These are phyloP conservation scores for Pueraria montana DNA, from an alignment of 306 rosid genomes.

Conservation along the genomic window DNA sequence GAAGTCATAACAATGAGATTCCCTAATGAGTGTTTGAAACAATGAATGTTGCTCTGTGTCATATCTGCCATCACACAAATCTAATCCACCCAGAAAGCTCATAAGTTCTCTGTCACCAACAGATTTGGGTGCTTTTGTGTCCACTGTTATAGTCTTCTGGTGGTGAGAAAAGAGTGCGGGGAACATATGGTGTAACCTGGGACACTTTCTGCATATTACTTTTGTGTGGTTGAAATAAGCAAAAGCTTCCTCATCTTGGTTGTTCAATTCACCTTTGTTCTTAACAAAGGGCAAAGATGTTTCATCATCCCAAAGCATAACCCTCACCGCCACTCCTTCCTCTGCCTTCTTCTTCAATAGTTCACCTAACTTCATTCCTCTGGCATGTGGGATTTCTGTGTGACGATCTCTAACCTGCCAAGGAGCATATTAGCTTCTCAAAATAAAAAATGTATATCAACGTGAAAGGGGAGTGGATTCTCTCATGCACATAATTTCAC, in stretches of 20 bases:
- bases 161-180: conserved; percentile 90
- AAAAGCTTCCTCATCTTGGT: conserved; percentile 81
- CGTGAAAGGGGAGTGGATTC: neutral
- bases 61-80: conserved; percentile 85
- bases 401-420: conserved; percentile 84
- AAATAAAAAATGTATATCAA: neutral
- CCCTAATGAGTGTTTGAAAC: conserved; percentile 74
- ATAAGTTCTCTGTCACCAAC: conserved; percentile 66
- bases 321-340: conserved; percentile 90
- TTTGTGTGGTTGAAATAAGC: conserved; percentile 73
- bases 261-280: conserved; percentile 76
- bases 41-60: conserved; percentile 90
- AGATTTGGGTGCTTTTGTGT: conserved; percentile 53
- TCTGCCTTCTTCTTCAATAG: conserved; percentile 83
- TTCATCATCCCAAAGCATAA: conserved; percentile 94
- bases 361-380: conserved; percentile 82
- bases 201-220: conserved; percentile 84
- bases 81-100: conserved; percentile 92
- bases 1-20: conserved; percentile 75
- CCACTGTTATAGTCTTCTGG: conserved; percentile 80
- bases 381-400: conserved; percentile 78
- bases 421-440: conserved; percentile 26
- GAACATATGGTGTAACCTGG: conserved; percentile 67
- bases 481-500: neutral
- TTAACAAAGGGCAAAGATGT: conserved; percentile 79